Conservation (phyloP, 306 rosid species). For the Inga oerstediana region DNA sequence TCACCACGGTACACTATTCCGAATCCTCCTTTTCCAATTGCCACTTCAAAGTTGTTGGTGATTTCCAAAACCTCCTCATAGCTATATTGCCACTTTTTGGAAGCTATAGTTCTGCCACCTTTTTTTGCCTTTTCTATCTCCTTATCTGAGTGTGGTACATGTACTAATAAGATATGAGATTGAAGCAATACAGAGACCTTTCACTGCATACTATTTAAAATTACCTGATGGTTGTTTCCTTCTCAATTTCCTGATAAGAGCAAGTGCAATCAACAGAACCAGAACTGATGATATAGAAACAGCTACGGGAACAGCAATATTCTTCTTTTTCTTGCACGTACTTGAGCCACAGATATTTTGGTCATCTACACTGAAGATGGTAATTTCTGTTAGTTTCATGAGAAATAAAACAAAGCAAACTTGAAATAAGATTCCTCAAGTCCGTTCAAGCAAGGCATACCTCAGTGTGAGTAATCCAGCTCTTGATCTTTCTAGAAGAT, state of each 20-base stretch:
- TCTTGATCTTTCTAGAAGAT: conserved; percentile 50
- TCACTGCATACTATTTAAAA: background rate
- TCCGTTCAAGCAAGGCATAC: conserved; percentile 35
- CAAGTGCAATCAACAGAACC: conserved; percentile 34
- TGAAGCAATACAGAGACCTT: background rate
- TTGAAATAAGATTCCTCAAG: background rate
- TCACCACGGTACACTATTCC: conserved; percentile 61
- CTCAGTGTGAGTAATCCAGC: conserved; percentile 53
- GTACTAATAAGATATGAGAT: conserved; percentile 5
- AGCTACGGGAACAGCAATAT: conserved; percentile 48
- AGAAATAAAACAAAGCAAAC: background rate
- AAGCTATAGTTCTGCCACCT: conserved; percentile 43
- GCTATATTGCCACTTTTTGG: conserved; percentile 57
- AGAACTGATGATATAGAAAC: conserved; percentile 43
- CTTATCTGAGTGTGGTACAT: conserved; percentile 25
- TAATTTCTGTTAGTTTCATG: conserved; percentile 14
- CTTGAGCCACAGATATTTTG: conserved; percentile 45
- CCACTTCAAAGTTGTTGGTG: conserved; percentile 52
- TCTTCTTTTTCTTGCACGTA: conserved; percentile 42
- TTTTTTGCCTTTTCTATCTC: conserved; percentile 38
- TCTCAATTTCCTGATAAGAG: conserved; percentile 49
- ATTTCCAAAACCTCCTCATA: conserved; percentile 55
- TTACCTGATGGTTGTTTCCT: conserved; percentile 52
- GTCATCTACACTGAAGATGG: conserved; percentile 60
- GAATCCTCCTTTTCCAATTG: conserved; percentile 70